These are phyloP conservation scores for Populus alba DNA, from an alignment of 345 rosid genomes.

Conservation along the genomic window DNA sequence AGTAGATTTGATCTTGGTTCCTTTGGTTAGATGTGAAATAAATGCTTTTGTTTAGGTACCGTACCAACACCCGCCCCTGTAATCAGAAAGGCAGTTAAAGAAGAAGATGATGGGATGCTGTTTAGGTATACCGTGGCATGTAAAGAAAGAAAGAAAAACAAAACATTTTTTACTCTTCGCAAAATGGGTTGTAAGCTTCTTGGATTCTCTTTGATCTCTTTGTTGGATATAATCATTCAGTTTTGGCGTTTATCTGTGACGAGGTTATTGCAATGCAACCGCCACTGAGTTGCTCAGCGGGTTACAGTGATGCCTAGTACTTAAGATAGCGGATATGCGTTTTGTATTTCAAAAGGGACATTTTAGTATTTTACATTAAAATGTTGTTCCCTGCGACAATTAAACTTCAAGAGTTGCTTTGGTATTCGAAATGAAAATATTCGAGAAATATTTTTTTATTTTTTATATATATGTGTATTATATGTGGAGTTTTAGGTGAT, in stretches of 20 bases:
- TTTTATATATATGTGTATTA: too few relatives aligned
- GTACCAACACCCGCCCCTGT: neutral
- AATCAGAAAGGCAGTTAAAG: neutral
- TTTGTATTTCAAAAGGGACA: too few relatives aligned
- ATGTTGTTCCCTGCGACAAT: too few relatives aligned
- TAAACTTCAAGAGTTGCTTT: too few relatives aligned
- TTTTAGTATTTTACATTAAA: too few relatives aligned
- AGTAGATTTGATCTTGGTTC: slow-evolving; percentile 4
- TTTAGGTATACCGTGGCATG: neutral
- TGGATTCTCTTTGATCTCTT: neutral
- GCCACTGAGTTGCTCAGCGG: neutral
- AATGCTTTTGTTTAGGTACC: neutral
- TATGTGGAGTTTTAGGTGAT: too few relatives aligned
- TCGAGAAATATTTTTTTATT: too few relatives aligned
- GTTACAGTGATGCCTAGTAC: too few relatives aligned
- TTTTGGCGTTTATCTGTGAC: neutral
- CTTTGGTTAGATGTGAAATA: neutral
- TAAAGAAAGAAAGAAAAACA: neutral
- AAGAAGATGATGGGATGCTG: neutral
- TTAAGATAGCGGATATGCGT: too few relatives aligned
- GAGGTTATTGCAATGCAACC: neutral
- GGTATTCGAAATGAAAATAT: too few relatives aligned
- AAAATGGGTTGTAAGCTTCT: neutral
- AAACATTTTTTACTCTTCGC: neutral
- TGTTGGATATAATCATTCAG: neutral